Conservation (phyloP, 306 rosid genomes). For the Rosa rugosa region DNA sequence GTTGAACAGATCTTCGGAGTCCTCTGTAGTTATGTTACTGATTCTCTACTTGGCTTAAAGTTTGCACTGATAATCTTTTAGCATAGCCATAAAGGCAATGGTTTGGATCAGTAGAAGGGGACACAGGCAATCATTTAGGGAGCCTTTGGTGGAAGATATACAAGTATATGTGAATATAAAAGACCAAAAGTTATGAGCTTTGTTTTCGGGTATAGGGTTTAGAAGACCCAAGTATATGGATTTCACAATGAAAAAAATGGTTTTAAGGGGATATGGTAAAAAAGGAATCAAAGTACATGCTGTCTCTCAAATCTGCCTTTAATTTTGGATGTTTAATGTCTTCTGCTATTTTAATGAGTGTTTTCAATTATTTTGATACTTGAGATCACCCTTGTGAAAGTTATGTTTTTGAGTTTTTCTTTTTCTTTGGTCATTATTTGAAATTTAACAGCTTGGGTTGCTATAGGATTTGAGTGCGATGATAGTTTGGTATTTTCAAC, state of each 20-base stretch:
- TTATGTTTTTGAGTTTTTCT: not conserved
- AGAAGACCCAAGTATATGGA: not conserved
- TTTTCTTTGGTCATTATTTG: not conserved
- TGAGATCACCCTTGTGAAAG: not conserved
- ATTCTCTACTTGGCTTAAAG: not conserved
- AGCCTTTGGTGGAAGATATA: not conserved
- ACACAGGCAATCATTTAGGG: not conserved
- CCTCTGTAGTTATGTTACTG: not conserved
- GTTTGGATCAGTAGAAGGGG: not conserved
- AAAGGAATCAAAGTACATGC: not conserved
- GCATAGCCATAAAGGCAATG: not conserved
- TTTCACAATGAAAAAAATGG: not conserved
- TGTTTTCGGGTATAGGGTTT: not conserved
- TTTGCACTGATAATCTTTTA: not conserved
- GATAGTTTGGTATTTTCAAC: not conserved
- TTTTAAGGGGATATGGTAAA: not conserved
- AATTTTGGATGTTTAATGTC: not conserved
- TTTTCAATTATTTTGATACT: not conserved
- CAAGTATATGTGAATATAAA: not conserved
- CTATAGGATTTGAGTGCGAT: not conserved
- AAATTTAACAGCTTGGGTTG: not conserved
- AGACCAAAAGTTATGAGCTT: not conserved
- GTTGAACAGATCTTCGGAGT: not conserved
- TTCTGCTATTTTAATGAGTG: not conserved
- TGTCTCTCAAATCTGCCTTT: not conserved